Evolutionary conservation across 192 early-diverging fungal species (phyloP).

Genomic region (Pilaira anomala): DNA sequence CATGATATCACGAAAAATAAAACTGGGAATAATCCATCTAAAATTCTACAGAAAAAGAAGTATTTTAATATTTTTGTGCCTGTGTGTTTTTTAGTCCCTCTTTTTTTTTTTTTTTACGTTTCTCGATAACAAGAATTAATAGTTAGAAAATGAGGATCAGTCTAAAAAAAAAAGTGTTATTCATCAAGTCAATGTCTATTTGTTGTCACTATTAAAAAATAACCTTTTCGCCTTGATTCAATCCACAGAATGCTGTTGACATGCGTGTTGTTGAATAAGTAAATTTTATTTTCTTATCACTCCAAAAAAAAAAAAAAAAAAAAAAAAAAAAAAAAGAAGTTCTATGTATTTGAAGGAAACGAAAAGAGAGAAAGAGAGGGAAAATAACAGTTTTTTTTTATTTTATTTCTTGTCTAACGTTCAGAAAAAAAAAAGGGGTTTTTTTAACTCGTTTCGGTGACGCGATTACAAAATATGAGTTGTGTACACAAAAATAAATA

Average conservation of each 20-base stretch:
- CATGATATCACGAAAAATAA: slow-evolving; percentile 1
- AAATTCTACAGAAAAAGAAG: neutral
- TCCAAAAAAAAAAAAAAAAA: neutral
- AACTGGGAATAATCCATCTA: slow-evolving; percentile 13
- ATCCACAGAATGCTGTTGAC: slow-evolving; percentile 11
- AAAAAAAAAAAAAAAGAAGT: too few species aligned
- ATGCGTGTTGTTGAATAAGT: neutral
- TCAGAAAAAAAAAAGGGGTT: neutral
- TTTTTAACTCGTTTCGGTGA: neutral
- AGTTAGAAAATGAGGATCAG: neutral
- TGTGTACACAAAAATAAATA: too few species aligned
- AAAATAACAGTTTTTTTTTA: neutral
- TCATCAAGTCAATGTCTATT: too few species aligned
- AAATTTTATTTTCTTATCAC: neutral
- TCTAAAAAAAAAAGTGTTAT: too few species aligned
- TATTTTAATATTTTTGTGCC: neutral
- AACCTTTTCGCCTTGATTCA: neutral
- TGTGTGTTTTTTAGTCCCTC: too few species aligned
- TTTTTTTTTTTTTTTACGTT: slow-evolving; percentile 1
- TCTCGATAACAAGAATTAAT: slow-evolving; percentile 13
- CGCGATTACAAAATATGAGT: neutral
- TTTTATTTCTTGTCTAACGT: neutral
- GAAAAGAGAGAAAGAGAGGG: neutral
- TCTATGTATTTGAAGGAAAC: too few species aligned
- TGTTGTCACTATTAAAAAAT: neutral